phyloP scores from a whole-genome alignment of 2,329 filamentous ascomycete species.

The Apiospora aurea region DNA sequence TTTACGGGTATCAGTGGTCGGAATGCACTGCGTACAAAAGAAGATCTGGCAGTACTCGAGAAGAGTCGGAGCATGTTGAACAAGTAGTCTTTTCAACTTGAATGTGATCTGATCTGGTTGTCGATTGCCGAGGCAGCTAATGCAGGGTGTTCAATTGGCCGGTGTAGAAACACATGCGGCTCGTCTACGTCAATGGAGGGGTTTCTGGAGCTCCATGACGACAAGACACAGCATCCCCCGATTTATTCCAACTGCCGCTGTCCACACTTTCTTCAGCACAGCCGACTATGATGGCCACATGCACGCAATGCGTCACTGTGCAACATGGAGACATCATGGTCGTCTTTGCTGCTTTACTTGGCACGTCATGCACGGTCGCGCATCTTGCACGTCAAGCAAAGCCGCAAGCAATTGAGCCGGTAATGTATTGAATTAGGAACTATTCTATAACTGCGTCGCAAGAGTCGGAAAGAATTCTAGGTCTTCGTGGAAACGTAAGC shows the following conservation, averaged over 20 bases:
- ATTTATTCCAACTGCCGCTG: not conserved
- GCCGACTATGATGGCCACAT: not conserved
- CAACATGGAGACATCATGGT: not conserved
- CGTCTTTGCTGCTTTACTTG: not conserved
- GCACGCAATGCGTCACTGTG: not conserved
- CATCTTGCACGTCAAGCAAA: too few relatives aligned
- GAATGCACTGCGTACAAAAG: slow-evolving; percentile 21
- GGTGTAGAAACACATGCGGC: not conserved
- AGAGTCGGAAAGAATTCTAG: not conserved
- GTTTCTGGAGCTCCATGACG: slow-evolving; percentile 14
- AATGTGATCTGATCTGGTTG: not conserved
- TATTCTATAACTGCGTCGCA: not conserved
- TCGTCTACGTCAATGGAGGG: slow-evolving; percentile 4
- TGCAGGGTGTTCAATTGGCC: not conserved
- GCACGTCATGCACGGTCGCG: not conserved
- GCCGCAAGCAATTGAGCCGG: not conserved
- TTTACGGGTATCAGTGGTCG: not conserved
- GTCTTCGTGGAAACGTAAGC: not conserved
- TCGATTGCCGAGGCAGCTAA: not conserved
- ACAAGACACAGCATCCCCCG: not conserved
- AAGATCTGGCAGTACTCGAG: not conserved
- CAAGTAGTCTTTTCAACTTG: not conserved
- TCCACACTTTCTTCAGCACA: not conserved
- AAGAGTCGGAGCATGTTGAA: slow-evolving; percentile 16
- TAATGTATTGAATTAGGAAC: not conserved